A percentile compares a stretch with the other conserved stretches of the same genome.
These are phyloP conservation scores for Rosa hybrid DNA, from an alignment of 331 rosid species.

Conservation along the genomic window DNA sequence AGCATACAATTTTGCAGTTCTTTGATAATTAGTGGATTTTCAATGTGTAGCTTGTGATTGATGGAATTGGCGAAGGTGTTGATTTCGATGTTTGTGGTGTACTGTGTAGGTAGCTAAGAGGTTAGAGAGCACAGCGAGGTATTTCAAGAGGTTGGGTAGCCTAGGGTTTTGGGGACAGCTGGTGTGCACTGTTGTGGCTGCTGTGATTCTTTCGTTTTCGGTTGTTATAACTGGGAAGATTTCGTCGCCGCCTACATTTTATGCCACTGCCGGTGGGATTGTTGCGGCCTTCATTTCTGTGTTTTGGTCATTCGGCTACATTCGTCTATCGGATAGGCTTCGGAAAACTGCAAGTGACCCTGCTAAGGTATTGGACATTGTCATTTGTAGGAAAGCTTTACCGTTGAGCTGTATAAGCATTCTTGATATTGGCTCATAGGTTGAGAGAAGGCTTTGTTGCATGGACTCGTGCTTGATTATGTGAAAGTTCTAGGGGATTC, in stretches of 20 bases:
- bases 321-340: constrained; percentile 90
- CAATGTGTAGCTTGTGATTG: neutral
- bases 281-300: constrained; percentile 89
- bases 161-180: constrained; percentile 98
- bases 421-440: neutral
- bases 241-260: constrained; percentile 85
- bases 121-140: constrained; percentile 82
- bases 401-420: neutral
- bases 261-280: constrained; percentile 91
- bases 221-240: constrained; percentile 77
- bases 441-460: too few relatives aligned
- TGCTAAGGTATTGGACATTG: constrained; percentile 56
- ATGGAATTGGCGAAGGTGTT: constrained; percentile 20
- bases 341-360: constrained; percentile 74
- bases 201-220: constrained; percentile 92
- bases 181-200: constrained; percentile 83
- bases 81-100: neutral
- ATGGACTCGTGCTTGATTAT: neutral
- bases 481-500: neutral
- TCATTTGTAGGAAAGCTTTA: neutral
- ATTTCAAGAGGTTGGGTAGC: constrained; percentile 88
- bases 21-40: neutral
- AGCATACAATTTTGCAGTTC: neutral
- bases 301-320: constrained; percentile 96
- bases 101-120: constrained; percentile 74